Evolutionary conservation across 345 rosid species (phyloP).

Genomic region (Mercurialis annua): DNA sequence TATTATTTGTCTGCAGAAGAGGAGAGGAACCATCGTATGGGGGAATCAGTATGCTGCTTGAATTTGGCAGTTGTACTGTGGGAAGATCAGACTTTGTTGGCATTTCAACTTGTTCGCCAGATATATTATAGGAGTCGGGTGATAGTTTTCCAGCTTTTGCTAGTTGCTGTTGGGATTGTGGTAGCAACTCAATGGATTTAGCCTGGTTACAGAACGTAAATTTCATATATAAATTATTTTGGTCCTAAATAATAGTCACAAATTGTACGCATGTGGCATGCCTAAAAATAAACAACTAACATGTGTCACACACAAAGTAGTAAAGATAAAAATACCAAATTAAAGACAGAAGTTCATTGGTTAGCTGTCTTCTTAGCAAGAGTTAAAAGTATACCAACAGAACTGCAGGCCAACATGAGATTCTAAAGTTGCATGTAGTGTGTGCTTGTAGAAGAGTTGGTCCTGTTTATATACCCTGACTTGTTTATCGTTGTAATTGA

Average conservation of each 20-base stretch:
- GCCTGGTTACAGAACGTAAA: conserved; percentile 47
- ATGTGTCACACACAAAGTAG: not conserved
- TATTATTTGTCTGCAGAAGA: conserved; percentile 27
- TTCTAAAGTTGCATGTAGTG: not conserved
- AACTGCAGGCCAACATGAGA: not conserved
- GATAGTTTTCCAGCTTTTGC: conserved; percentile 45
- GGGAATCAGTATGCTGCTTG: conserved; percentile 35
- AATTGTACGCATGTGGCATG: not conserved
- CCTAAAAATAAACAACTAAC: not conserved
- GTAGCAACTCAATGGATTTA: conserved; percentile 58
- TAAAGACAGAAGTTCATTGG: not conserved
- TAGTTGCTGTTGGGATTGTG: conserved; percentile 65
- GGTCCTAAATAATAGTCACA: not conserved
- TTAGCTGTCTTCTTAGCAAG: not conserved
- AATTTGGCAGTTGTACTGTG: conserved; percentile 29
- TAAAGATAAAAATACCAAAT: not conserved
- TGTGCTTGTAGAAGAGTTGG: not conserved
- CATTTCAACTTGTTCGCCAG: conserved; percentile 43
- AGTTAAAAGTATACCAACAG: not conserved
- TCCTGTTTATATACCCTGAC: not conserved
- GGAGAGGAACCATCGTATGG: conserved; percentile 36
- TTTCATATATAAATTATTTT: no score
- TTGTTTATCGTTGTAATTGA: not conserved
- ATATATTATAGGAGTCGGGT: conserved; percentile 28
- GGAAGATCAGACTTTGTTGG: conserved; percentile 36